Evolutionary conservation across 1,284 basidiomycete species (phyloP), one percentile per base, ranked within the genome.

Genomic region (Leccinum pallidistipes): DNA sequence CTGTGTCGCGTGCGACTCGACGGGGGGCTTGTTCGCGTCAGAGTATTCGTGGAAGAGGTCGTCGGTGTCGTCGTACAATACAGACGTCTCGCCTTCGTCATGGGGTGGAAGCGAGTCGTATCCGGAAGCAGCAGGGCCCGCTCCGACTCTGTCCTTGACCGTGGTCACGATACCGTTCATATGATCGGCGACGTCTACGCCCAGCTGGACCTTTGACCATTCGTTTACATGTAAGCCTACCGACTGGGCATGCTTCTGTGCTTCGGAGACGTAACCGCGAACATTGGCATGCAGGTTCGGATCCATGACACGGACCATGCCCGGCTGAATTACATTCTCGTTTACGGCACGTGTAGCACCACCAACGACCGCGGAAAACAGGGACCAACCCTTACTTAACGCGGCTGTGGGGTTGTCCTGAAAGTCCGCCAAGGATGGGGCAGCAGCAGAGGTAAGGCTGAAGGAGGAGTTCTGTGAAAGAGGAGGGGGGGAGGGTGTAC

Each of bases 281-380:
- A 94, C 83, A 62, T 80, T 87, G 1, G 86, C 85, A 65, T 92
- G 88, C 68, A 95, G 83, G 56, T 78, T 81, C 10, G 93, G 92
- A 72, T 95, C 93, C 62, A 79, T 82, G 38, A 88, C 89, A 64
- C 82, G 85, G 72, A 90, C 90, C 70, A 92, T 77, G 21, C 88
- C 87, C n/a, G 92, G 92, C 70, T 93, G 90, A 57, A 94, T 87
- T 34, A 94, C 85, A 70, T 83, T 90, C 74, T 93, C 90, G 61
- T 83, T 82, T 38, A 95, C 88, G n/a, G 74, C 86, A 67, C 85
- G 85, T 6, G 87, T 82, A 18, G 91, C 92, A 55, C 88, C 90
- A 2, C 78, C 83, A 18, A 95, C 85, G 24, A 85, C 91, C 1
- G 88, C 82, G 45, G 90, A 88, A 67, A 95, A 86, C 49, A 94